Evolutionary conservation across 2,329 filamentous ascomycete genomes (phyloP), one percentile per base, ranked within the genome.

Genomic region (Aotearoamyces nothofagi): DNA sequence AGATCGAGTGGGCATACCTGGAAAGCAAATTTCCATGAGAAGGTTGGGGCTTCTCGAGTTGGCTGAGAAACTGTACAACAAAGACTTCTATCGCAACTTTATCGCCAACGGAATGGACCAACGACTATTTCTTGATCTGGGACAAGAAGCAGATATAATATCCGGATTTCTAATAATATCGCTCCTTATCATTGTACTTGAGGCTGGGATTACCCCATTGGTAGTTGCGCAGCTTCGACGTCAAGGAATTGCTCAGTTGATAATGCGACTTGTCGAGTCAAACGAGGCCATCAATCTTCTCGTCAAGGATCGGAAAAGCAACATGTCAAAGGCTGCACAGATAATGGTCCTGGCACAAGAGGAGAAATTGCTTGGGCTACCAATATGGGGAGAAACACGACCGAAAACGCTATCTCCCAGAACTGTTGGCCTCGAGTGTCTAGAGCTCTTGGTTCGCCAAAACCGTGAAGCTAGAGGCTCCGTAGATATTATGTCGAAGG

Each of bases 61-160:
- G 23, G 63, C 63, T 2, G 58, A 63, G 24, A 72, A 69, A 41
- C 56, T 76, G 23, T 62, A 65, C 27, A 58, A 75, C 27, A 72
- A 73, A 41, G 59, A 58, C 1, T 84, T 80, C 41, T 57, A 69
- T 15, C 60, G 62, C 11, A 74, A 79, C 36, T 84, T 93, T 42
- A 63, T 78, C 12, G 75, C 84, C 36, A 75, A 82, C 39, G 70
- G 72, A 5, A 69, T 78, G 32, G 78, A 82, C 36, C 65, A 72
- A 30, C 67, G 66, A 16, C 58, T 94, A 10, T 66, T 83, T 29
- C 60, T 66, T 24, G 65, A 68, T 23, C 58, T 79, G 7, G 62
- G 60, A 1, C 57, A 60, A 27, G 69, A 77, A 42, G 52, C 60
- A 2, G 78, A 84, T 45, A 39, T 63, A 13, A 55, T 78, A 19